These are phyloP conservation scores for Pistacia atlantica DNA, from an alignment of 345 rosid species.

Conservation along the genomic window DNA sequence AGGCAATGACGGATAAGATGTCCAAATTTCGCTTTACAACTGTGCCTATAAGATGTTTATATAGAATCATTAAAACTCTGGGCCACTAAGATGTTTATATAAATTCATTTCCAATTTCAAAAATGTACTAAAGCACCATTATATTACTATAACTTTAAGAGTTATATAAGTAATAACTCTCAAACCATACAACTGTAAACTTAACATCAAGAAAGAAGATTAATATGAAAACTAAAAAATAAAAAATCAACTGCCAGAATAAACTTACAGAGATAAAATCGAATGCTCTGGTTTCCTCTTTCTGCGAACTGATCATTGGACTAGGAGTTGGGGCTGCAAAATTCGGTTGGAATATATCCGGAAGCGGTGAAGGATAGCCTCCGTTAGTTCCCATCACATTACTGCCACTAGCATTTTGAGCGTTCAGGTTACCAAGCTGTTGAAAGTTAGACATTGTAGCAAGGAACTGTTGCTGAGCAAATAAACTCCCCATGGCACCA, in stretches of 20 bases:
- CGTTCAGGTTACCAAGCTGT: constrained; percentile 62
- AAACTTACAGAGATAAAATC: constrained; percentile 93
- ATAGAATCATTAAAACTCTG: too few relatives aligned
- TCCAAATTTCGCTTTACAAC: too few relatives aligned
- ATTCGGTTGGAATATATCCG: constrained; percentile 86
- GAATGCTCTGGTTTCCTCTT: constrained; percentile 88
- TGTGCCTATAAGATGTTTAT: too few relatives aligned
- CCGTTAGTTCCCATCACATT: constrained; percentile 39
- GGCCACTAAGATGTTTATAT: too few relatives aligned
- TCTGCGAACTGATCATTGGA: constrained; percentile 58
- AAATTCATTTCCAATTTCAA: too few relatives aligned
- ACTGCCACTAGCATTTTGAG: constrained; percentile 48
- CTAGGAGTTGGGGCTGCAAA: constrained; percentile 59
- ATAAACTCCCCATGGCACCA: constrained; percentile 65
- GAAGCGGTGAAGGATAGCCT: constrained; percentile 56
- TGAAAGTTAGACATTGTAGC: constrained; percentile 76
- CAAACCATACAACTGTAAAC: neutral
- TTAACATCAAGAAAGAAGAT: neutral
- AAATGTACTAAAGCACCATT: neutral
- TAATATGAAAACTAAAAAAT: neutral
- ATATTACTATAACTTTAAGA: neutral
- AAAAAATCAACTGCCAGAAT: constrained; percentile 20
- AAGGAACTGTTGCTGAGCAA: constrained; percentile 84
- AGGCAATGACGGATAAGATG: too few relatives aligned
- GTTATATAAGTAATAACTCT: neutral